Evolutionary conservation across 192 early-diverging fungal genomes (phyloP).

Genomic region (Phycomyces nitens): DNA sequence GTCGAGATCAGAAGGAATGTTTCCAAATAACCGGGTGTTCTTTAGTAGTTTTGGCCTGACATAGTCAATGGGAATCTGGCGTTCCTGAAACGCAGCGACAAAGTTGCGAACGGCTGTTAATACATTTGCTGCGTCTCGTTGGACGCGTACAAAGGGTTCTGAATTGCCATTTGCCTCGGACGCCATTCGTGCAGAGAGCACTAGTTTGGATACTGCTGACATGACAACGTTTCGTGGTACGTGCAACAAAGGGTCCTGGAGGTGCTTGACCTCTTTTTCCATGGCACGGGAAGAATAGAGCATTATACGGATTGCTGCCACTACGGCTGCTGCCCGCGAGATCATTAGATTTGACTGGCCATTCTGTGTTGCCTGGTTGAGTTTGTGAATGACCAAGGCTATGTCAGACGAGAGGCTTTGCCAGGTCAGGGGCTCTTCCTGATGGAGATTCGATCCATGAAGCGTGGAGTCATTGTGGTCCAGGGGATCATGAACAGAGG

Average conservation of each 20-base stretch:
- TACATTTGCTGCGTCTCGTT: slow-evolving; percentile 57
- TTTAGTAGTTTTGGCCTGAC: slow-evolving; percentile 32
- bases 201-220: slow-evolving; percentile 63
- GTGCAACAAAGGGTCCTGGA: slow-evolving; percentile 29
- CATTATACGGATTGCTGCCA: slow-evolving; percentile 80
- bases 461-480: neutral
- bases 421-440: slow-evolving; percentile 37
- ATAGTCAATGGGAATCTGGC: slow-evolving; percentile 33
- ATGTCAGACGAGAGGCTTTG: slow-evolving; percentile 45
- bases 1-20: neutral
- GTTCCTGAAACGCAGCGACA: slow-evolving; percentile 39
- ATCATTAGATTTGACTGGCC: neutral
- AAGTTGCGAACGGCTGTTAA: slow-evolving; percentile 65
- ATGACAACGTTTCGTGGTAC: slow-evolving; percentile 48
- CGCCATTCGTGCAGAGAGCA: slow-evolving; percentile 65
- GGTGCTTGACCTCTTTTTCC: slow-evolving; percentile 55
- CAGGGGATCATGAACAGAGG: neutral
- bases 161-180: slow-evolving; percentile 70
- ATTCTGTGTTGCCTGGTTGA: slow-evolving; percentile 45
- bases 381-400: slow-evolving; percentile 46
- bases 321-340: slow-evolving; percentile 46
- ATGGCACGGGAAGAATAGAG: slow-evolving; percentile 71
- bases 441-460: neutral
- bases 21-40: slow-evolving; percentile 18
- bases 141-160: slow-evolving; percentile 64